A percentile compares a stretch with the other conserved stretches of the same genome.
phyloP scores from a whole-genome alignment of 1,139 yeast species.

The Diutina catenulata region DNA sequence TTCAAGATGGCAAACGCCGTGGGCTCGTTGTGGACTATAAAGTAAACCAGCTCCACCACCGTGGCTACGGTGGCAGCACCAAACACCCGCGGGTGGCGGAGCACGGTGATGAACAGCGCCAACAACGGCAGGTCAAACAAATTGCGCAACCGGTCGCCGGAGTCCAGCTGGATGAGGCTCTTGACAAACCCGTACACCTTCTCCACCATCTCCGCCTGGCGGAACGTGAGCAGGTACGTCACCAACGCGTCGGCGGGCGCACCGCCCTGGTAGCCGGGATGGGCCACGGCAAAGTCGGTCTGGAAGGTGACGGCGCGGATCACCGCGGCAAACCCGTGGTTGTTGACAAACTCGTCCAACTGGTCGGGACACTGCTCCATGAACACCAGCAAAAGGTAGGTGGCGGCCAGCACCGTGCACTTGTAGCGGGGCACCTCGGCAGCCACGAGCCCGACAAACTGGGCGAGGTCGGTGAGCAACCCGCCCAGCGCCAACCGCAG shows the following conservation, averaged over 20 bases:
- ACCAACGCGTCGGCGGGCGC: conserved; percentile 38
- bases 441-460: conserved; percentile 43
- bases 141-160: conserved; percentile 78
- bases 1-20: conserved; percentile 74
- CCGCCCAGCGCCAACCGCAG: conserved; percentile 52
- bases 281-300: conserved; percentile 48
- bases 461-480: conserved; percentile 51
- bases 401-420: conserved; percentile 54
- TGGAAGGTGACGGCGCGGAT: conserved; percentile 56
- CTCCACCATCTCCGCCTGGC: conserved; percentile 51
- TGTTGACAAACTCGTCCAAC: conserved; percentile 48
- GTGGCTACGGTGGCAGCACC: conserved; percentile 61
- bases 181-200: conserved; percentile 51
- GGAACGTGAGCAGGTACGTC: conserved; percentile 47
- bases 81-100: conserved; percentile 48
- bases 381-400: conserved; percentile 48
- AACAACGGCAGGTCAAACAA: conserved; percentile 76
- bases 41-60: conserved; percentile 55
- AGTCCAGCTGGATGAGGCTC: conserved; percentile 55
- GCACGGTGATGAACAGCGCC: conserved; percentile 44
- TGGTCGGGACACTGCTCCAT: conserved; percentile 35
- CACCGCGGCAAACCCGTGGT: conserved; percentile 53
- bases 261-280: conserved; percentile 40
- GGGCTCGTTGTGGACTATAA: conserved; percentile 82
- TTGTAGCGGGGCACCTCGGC: conserved; percentile 22